Evolutionary conservation across 1,284 basidiomycete genomes (phyloP).

Genomic region (Puccinia brachypodii): DNA sequence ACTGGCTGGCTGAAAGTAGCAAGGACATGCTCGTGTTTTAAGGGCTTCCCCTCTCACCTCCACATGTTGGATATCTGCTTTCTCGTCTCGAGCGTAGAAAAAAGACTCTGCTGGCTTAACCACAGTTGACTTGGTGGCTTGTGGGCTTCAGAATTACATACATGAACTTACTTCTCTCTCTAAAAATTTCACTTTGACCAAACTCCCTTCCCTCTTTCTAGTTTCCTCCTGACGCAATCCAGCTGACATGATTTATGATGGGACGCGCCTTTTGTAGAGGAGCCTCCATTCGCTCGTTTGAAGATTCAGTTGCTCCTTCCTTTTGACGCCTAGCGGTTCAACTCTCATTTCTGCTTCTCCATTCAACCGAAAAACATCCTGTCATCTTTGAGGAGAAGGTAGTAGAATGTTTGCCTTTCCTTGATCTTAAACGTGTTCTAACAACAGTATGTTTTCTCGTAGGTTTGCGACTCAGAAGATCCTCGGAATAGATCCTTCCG

Average conservation of each 20-base stretch:
- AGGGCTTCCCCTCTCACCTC: not conserved
- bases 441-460: not conserved
- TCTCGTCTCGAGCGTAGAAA: not conserved
- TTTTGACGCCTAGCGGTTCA: not conserved
- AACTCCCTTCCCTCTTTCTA: not conserved
- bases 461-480: conserved; percentile 9
- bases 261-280: conserved; percentile 1
- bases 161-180: too few species aligned
- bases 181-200: not conserved
- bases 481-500: not conserved
- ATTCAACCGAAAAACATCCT: not conserved
- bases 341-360: not conserved
- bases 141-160: not conserved
- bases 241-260: not conserved
- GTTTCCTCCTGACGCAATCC: not conserved
- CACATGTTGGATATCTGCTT: not conserved
- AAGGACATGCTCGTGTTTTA: not conserved
- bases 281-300: not conserved
- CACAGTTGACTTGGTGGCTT: not conserved
- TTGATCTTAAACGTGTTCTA: conserved; percentile 1
- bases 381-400: not conserved
- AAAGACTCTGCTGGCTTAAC: not conserved
- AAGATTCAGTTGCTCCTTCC: not conserved
- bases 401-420: not conserved
- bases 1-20: not conserved